phyloP scores from a whole-genome alignment of 202 grass and related monocot genomes.

The Musa balbisiana region DNA sequence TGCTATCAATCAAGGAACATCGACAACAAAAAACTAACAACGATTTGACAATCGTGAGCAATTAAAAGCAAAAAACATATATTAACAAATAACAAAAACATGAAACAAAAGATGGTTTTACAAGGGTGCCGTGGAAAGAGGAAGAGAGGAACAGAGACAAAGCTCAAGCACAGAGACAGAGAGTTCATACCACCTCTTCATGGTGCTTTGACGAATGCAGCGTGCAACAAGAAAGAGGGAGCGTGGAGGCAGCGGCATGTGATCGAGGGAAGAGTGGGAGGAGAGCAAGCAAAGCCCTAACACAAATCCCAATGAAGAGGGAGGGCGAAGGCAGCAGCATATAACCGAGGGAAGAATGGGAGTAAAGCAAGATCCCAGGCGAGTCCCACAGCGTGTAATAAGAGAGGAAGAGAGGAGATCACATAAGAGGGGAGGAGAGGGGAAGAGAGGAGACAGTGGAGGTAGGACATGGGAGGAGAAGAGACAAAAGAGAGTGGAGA shows the following conservation, averaged over 20 bases:
- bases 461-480: neutral
- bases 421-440: neutral
- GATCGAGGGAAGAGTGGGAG: constrained; percentile 3
- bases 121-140: neutral
- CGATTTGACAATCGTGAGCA: neutral
- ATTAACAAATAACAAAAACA: neutral
- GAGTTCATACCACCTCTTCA: no score
- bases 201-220: no score
- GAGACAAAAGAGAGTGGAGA: neutral
- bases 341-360: neutral
- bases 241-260: neutral
- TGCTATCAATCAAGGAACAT: no score
- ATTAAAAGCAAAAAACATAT: neutral
- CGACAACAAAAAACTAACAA: no score
- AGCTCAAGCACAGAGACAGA: no score
- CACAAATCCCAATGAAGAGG: neutral
- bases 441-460: neutral
- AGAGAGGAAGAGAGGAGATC: constrained; percentile 10
- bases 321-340: neutral
- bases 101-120: neutral
- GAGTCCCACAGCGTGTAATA: neutral
- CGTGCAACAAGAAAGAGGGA: no score
- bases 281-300: neutral
- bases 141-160: neutral
- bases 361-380: constrained; percentile 5